Conservation (phyloP, 805 yeast species). For the Lachancea fermentati region DNA sequence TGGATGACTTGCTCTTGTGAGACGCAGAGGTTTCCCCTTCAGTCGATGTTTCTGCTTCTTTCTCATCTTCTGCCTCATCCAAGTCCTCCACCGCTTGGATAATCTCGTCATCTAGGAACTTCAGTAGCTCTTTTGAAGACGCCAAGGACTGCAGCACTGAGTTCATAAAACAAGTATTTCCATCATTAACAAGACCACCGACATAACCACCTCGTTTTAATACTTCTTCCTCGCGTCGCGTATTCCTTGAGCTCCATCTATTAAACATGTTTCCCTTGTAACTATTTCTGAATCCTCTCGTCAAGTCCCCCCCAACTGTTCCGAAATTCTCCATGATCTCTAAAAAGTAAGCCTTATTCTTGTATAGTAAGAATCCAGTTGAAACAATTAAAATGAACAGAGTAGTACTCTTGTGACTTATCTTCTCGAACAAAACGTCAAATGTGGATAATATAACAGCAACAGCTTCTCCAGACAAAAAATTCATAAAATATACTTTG, state of each 20-base stretch:
- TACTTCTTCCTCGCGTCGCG: constrained; percentile 32
- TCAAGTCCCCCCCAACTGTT: constrained; percentile 7
- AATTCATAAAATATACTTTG: constrained; percentile 7
- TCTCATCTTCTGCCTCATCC: constrained; percentile 10
- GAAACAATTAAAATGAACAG: constrained; percentile 8
- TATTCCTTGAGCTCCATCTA: constrained; percentile 19
- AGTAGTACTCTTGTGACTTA: constrained; percentile 5
- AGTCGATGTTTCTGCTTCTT: constrained; percentile 14
- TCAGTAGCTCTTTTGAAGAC: constrained; percentile 55
- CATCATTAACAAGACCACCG: constrained; percentile 86
- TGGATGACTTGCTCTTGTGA: constrained; percentile 10
- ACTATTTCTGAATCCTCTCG: constrained; percentile 10
- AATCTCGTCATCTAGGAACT: constrained; percentile 47
- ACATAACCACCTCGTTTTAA: constrained; percentile 60
- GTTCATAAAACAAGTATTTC: constrained; percentile 94
- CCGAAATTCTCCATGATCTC: constrained; percentile 10
- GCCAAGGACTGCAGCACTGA: constrained; percentile 81
- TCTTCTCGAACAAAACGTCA: constrained; percentile 2
- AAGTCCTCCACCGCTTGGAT: constrained; percentile 4
- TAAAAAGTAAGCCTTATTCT: constrained; percentile 8
- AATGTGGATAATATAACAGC: constrained; percentile 3
- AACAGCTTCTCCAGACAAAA: constrained; percentile 2
- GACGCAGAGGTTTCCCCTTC: constrained; percentile 19
- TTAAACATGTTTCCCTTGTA: constrained; percentile 12
- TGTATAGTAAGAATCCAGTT: constrained; percentile 8